Base-by-base conservation (phyloP, 1,284 basidiomycete species). In the Ceratobasidium sp. region DNA sequence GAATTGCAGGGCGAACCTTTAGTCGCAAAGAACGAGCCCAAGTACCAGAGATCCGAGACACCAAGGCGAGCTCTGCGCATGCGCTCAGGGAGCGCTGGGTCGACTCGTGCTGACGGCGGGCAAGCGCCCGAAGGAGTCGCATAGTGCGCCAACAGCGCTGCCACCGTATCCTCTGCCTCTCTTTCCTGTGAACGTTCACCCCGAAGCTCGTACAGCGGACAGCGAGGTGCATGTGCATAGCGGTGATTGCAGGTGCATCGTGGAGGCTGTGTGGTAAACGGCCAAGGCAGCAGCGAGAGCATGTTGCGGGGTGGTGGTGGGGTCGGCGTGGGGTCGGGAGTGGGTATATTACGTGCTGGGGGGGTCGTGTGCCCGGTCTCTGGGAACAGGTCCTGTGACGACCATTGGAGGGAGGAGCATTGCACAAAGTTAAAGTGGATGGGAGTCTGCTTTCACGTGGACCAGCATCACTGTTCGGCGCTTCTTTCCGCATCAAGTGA, bases 11-110 rank as follows among this genome's bases (percentile, higher is more conserved):
- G n/a, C n/a, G n/a, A n/a, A 92, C 92, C 88, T 86, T 92, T 93
- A 51, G 85, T 83, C 0, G 88, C 87, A 11, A 88, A 86, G 72
- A 92, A 85, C 14, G 86, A 81, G 3, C 88, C 90, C 79, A 89
- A 88, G 80, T 87, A 90, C 88, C 90, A 90, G 69, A 88, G 82
- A 79, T 92, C 86, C 87, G 89, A 89, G 11, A 92, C 78, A 58
- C 86, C 85, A 46, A 92, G 77, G 0, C 88, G 86, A 24, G 82
- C 51, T 56, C 85, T 29, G 46, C 68, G 19, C 7, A 82, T 69
- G 87, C 84, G 75, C 86, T 84, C 54, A 85, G 86, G 89, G 29
- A 91, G 82, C 75, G 85, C 87, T 31, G 88, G 86, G 78, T 92
- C 87, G 48, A 92, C 84, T 62, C 92, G 86, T 66, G 91, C 85